Evolutionary conservation across 2,329 filamentous ascomycete genomes (phyloP).

Genomic region (Penicillium oxalicum): DNA sequence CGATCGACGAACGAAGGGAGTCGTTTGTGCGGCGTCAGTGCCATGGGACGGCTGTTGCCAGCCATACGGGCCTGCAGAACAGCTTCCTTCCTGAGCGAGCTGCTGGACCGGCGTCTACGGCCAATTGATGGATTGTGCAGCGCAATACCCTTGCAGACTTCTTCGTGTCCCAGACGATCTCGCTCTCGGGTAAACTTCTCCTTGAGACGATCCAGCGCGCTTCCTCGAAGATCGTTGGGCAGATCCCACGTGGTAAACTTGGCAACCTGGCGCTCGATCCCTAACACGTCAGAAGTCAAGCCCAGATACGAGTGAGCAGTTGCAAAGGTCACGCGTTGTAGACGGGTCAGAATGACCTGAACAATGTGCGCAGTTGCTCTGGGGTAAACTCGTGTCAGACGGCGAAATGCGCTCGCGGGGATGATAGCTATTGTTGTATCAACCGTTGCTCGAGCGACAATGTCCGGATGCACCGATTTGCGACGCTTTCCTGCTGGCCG

Average conservation of each 20-base stretch:
- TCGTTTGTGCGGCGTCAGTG: conserved; percentile 12
- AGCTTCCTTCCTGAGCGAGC: conserved; percentile 71
- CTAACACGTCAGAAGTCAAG: conserved; percentile 81
- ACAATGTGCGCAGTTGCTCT: conserved; percentile 97
- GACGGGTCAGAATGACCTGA: conserved; percentile 88
- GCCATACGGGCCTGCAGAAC: conserved; percentile 60
- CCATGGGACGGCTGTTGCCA: conserved; percentile 34
- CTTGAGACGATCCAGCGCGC: conserved; percentile 76
- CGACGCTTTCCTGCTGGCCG: conserved; percentile 28
- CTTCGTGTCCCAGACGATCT: conserved; percentile 73
- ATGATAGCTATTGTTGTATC: conserved; percentile 99
- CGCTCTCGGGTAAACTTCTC: conserved; percentile 85
- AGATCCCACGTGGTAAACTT: conserved; percentile 87
- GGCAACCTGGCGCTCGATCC: conserved; percentile 90
- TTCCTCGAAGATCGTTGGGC: conserved; percentile 81
- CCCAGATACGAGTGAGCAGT: conserved; percentile 94
- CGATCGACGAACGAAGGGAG: conserved; percentile 23
- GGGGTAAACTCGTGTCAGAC: conserved; percentile 87
- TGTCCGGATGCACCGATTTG: conserved; percentile 88
- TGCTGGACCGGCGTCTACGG: conserved; percentile 65
- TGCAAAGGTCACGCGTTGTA: conserved; percentile 88
- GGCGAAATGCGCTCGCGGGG: conserved; percentile 87
- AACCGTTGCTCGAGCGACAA: conserved; percentile 89
- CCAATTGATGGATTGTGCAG: conserved; percentile 72
- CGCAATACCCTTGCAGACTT: conserved; percentile 86